Conservation (phyloP, 108 stramenopile species). For the Schizochytrium sp. region DNA sequence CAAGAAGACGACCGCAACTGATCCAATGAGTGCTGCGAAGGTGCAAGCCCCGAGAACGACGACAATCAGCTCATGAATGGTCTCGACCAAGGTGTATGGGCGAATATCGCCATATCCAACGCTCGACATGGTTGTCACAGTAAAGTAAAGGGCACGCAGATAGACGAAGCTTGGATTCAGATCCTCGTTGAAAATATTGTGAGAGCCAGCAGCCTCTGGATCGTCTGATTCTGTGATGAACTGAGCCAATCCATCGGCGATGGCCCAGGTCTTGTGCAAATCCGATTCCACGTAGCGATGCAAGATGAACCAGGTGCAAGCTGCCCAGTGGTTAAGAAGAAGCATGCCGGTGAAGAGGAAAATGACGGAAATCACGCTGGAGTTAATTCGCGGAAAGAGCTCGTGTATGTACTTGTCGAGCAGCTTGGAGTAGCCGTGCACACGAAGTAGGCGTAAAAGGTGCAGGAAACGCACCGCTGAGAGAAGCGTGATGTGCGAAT, state of each 20-base stretch:
- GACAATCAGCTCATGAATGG: slow-evolving; percentile 37
- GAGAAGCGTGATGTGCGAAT: not conserved
- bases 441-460: slow-evolving; percentile 31
- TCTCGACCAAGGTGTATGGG: slow-evolving; percentile 46
- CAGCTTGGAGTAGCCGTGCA: slow-evolving; percentile 27
- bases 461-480: slow-evolving; percentile 29
- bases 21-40: not conserved
- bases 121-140: slow-evolving; percentile 43
- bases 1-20: not conserved
- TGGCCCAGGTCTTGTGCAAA: slow-evolving; percentile 47
- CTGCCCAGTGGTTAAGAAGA: slow-evolving; percentile 47
- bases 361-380: slow-evolving; percentile 27
- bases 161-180: slow-evolving; percentile 38
- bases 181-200: slow-evolving; percentile 47
- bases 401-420: slow-evolving; percentile 31
- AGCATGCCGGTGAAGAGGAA: slow-evolving; percentile 35
- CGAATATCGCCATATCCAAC: slow-evolving; percentile 55
- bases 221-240: slow-evolving; percentile 10
- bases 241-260: slow-evolving; percentile 35
- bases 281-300: slow-evolving; percentile 48
- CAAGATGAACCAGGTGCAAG: slow-evolving; percentile 56
- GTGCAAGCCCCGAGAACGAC: slow-evolving; percentile 36
- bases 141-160: slow-evolving; percentile 40
- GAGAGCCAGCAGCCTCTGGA: slow-evolving; percentile 20
- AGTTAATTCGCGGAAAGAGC: slow-evolving; percentile 29